These are phyloP conservation scores for Trichophyton benhamiae DNA, from an alignment of 2,329 filamentous ascomycete genomes.

Conservation along the genomic window DNA sequence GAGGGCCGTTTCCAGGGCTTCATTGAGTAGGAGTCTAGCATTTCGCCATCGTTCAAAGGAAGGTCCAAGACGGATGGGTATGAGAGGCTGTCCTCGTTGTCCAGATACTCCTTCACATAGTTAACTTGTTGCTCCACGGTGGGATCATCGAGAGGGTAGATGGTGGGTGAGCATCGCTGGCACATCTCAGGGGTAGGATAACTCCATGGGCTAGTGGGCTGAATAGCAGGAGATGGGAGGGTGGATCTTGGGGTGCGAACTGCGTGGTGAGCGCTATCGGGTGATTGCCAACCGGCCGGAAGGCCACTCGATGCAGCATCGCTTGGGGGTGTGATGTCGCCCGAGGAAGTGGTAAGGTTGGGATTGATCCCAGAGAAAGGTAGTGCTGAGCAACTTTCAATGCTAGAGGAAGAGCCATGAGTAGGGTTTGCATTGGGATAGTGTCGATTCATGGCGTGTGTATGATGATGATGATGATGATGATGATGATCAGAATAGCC, in stretches of 20 bases:
- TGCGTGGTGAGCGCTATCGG: neutral
- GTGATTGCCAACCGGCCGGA: neutral
- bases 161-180: neutral
- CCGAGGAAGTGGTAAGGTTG: neutral
- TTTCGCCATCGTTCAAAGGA: neutral
- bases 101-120: neutral
- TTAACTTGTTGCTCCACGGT: neutral
- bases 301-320: neutral
- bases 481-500: neutral
- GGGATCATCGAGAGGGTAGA: neutral
- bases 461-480: neutral
- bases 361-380: neutral
- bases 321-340: neutral
- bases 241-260: neutral
- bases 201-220: constrained; percentile 3
- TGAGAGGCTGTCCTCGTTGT: neutral
- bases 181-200: neutral
- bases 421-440: neutral
- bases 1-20: neutral
- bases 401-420: neutral
- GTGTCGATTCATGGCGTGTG: neutral
- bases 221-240: constrained; percentile 1
- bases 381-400: neutral
- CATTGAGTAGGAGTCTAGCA: neutral
- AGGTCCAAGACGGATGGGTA: neutral